Conservation (phyloP, 192 early-diverging fungal species). For the Podila clonocystis region DNA sequence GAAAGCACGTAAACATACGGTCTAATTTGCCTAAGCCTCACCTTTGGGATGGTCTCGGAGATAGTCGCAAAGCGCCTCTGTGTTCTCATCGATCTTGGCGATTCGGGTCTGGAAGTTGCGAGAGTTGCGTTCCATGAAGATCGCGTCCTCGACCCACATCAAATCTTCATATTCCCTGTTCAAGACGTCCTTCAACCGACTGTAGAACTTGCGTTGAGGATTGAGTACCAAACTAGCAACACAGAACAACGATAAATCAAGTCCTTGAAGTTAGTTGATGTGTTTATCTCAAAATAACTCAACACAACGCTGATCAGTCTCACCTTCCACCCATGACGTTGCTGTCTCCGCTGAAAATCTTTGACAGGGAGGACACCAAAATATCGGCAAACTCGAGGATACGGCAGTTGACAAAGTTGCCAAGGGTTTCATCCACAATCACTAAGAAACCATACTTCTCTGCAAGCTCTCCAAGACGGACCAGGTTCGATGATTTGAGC, state of each 20-base stretch:
- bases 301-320: too few relatives aligned
- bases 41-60: conserved; percentile 76
- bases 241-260: too few relatives aligned
- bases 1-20: background rate
- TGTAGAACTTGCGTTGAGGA: conserved; percentile 68
- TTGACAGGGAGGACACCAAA: conserved; percentile 91
- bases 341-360: conserved; percentile 95
- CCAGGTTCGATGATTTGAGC: conserved; percentile 83
- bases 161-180: conserved; percentile 78
- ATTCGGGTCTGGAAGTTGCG: conserved; percentile 84
- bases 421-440: conserved; percentile 95
- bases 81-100: conserved; percentile 78
- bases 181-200: conserved; percentile 64
- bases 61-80: conserved; percentile 80
- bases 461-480: conserved; percentile 77
- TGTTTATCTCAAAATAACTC: background rate
- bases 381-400: conserved; percentile 85
- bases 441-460: conserved; percentile 80
- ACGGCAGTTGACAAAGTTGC: conserved; percentile 90
- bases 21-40: conserved; percentile 18
- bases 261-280: conserved; percentile 16
- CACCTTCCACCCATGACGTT: conserved; percentile 99
- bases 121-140: conserved; percentile 96
- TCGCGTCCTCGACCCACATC: conserved; percentile 92
- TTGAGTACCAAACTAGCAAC: conserved; percentile 72